Base-by-base conservation (phyloP, 139 green algal genomes). In the Coelastrella sp. region DNA sequence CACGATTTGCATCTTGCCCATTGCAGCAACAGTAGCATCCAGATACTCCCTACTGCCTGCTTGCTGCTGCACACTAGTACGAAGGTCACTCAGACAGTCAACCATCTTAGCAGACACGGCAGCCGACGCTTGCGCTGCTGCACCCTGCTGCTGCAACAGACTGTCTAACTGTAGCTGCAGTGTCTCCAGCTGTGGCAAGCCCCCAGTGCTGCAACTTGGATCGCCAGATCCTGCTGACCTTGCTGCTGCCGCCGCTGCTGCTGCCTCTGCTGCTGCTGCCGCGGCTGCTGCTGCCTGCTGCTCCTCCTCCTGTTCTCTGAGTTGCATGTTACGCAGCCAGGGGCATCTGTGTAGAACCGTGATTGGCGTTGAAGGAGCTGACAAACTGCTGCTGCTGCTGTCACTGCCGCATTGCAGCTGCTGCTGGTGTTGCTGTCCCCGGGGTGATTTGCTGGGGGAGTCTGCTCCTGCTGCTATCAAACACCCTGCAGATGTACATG, bases 351-450 rank as follows among this genome's bases (percentile, higher is more conserved):
- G 54, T 17, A 83, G 47, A 8, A 14, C 5, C 6, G 3, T 61
- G 10, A 56, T 20, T 19, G 47, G 14, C 8, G 75, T 47, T 47
- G 32, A 47, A 56, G 7, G n/a, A 5, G 76, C 76, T 65, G 54
- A 22, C 76, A 17, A 23, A 20, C 4, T n/a, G 7, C 23, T 83
- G 79, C 13, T 76, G 80, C 80, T 76, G 80, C 80, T 86, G 80
- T 10, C 23, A 13, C 77, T 60, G 22, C n/a, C 58, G 75, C 22
- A 23, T 77, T 47, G n/a, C n/a, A n/a, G n/a, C n/a, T n/a, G 32
- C 65, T 79, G 64, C 61, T 80, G 82, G 4, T 47, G 32, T 47
- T 47, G 32, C 32, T 47, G 32, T 0, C 32, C 32, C 32, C 32
- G 32, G 32, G 32, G 32, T 47, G 32, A 47, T 47, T 47, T 47